Evolutionary conservation across 257 asterid genomes (phyloP).

Genomic region (Thymus quinquecostatus): DNA sequence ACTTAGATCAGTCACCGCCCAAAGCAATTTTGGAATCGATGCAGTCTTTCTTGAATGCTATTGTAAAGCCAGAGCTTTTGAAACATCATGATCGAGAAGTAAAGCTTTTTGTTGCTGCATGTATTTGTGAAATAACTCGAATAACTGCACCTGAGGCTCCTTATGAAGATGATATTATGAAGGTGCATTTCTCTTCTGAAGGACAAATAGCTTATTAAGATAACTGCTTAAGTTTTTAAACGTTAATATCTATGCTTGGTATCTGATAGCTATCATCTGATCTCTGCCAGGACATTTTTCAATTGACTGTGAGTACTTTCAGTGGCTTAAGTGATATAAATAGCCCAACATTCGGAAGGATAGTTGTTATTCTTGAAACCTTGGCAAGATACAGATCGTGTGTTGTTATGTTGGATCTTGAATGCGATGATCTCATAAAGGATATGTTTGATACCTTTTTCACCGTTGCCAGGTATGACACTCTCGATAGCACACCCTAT

Average conservation of each 20-base stretch:
- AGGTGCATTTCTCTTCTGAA: constrained; percentile 56
- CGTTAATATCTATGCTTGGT: constrained; percentile 21
- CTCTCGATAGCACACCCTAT: constrained; percentile 23
- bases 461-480: constrained; percentile 70
- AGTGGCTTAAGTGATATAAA: constrained; percentile 78
- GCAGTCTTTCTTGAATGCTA: constrained; percentile 78
- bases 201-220: constrained; percentile 16
- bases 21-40: constrained; percentile 72
- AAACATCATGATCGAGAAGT: constrained; percentile 95
- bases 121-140: constrained; percentile 95
- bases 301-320: constrained; percentile 87
- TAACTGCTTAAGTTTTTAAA: constrained; percentile 22
- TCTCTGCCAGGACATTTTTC: constrained; percentile 80
- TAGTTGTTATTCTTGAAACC: constrained; percentile 92
- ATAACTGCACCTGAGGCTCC: constrained; percentile 99
- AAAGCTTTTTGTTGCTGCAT: constrained; percentile 88
- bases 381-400: constrained; percentile 94
- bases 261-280: constrained; percentile 35
- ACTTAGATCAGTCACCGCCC: constrained; percentile 89
- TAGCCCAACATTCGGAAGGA: constrained; percentile 84
- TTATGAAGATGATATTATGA: constrained; percentile 75
- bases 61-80: constrained; percentile 83
- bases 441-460: constrained; percentile 88
- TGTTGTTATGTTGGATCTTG: constrained; percentile 98
- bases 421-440: constrained; percentile 86